phyloP scores from a whole-genome alignment of 1,284 basidiomycete genomes.

The Ganoderma lucidum region DNA sequence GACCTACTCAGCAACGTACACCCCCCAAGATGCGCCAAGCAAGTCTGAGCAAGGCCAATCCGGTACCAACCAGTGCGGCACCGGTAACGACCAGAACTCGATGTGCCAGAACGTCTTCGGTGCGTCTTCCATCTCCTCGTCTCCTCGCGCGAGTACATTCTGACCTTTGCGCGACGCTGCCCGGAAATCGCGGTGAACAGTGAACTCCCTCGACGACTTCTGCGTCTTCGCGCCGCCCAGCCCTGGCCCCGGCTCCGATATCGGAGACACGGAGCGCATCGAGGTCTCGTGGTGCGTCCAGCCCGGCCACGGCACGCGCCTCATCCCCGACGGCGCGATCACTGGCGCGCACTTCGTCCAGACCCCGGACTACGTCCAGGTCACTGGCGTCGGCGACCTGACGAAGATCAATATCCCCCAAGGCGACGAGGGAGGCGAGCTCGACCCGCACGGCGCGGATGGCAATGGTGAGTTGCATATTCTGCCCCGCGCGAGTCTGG shows the following conservation, averaged over 20 bases:
- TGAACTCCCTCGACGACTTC: constrained; percentile 72
- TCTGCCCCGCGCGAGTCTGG: background rate
- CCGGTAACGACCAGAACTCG: constrained; percentile 61
- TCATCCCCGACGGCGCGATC: constrained; percentile 82
- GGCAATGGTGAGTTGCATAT: constrained; percentile 52
- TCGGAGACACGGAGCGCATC: constrained; percentile 68
- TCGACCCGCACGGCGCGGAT: constrained; percentile 68
- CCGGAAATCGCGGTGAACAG: constrained; percentile 41
- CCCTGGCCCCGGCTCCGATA: constrained; percentile 58
- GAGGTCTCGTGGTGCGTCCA: constrained; percentile 78
- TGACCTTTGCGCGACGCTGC: constrained; percentile 3
- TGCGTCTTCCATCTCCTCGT: constrained; percentile 41
- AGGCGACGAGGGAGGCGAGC: constrained; percentile 68
- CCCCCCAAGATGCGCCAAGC: constrained; percentile 53
- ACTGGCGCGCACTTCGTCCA: constrained; percentile 75
- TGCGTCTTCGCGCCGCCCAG: constrained; percentile 64
- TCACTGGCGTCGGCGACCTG: constrained; percentile 73
- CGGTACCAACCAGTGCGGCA: constrained; percentile 74
- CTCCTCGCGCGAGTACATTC: background rate
- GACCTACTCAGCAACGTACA: constrained; percentile 49
- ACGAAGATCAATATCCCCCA: constrained; percentile 70
- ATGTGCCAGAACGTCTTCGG: constrained; percentile 73
- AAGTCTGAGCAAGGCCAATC: constrained; percentile 67
- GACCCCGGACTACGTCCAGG: constrained; percentile 75
- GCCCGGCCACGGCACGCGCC: constrained; percentile 70